Percentiles rank a stretch among this genome's conserved stretches.
Evolutionary conservation across 164 flowering plant genomes (phyloP).

Genomic region (Paratinospora sagittata): DNA sequence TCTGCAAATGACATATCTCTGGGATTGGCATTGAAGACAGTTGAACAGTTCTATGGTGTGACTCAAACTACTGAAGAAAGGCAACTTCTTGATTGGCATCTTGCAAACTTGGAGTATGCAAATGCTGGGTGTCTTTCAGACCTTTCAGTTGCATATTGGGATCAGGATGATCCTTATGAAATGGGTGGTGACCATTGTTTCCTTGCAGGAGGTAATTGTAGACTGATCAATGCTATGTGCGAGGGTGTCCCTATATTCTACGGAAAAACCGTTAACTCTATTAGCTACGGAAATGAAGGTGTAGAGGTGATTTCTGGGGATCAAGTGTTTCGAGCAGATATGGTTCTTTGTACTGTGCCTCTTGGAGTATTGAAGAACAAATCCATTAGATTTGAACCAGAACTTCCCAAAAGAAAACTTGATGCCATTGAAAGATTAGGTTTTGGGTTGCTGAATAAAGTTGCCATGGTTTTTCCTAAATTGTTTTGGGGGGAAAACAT

Average conservation of each 20-base stretch:
- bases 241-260: slow-evolving; percentile 72
- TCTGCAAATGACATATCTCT: slow-evolving; percentile 56
- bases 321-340: slow-evolving; percentile 76
- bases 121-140: slow-evolving; percentile 87
- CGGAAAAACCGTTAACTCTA: slow-evolving; percentile 57
- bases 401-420: slow-evolving; percentile 69
- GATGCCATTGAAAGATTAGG: slow-evolving; percentile 84
- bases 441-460: slow-evolving; percentile 88
- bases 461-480: slow-evolving; percentile 85
- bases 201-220: slow-evolving; percentile 86
- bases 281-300: slow-evolving; percentile 65
- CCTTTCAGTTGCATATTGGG: slow-evolving; percentile 88
- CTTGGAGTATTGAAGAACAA: slow-evolving; percentile 80
- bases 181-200: slow-evolving; percentile 99
- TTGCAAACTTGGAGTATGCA: slow-evolving; percentile 95
- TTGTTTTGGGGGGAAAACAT: slow-evolving; percentile 93
- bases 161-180: slow-evolving; percentile 99
- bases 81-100: slow-evolving; percentile 90
- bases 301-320: slow-evolving; percentile 69
- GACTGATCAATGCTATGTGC: slow-evolving; percentile 66
- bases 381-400: slow-evolving; percentile 69
- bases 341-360: too few relatives aligned
- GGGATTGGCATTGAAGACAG: slow-evolving; percentile 70
- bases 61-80: slow-evolving; percentile 55
- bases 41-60: slow-evolving; percentile 60